Evolutionary conservation across 208 protist genomes (phyloP), one percentile per base, ranked within the genome.

Genomic region (Trypanosoma grayi): DNA sequence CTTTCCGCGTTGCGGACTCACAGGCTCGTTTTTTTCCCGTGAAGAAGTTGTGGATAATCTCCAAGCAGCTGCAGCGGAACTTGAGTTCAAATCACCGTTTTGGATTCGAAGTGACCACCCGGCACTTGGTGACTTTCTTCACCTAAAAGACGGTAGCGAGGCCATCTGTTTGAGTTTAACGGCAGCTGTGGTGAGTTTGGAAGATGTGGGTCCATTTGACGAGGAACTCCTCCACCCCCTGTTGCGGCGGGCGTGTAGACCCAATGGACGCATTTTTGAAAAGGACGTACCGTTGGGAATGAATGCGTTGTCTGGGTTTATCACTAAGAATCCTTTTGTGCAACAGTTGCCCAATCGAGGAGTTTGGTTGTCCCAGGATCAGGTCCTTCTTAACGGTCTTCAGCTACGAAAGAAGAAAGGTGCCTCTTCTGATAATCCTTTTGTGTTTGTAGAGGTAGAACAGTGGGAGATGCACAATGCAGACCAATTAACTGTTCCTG

Each of bases 31-130:
- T 39, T 96, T 87, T 68, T 75, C 77, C 0, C 63, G 86, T 8
- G 90, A 96, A 60, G 86, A 96, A 45, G 81, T 96, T 27, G 76
- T 96, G 8, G 90, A 96, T 64, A 96, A 96, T 48, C 73, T 96
- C 64, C 75, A 83, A 55, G 85, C 86, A 11, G 90, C 90, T 1
- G 81, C 86, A 1, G 45, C 52, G 11, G 85, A 93, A 39, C 46
- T 93, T 0, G 63, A 72, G 8, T 96, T 92, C 60, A 75, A 69
- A 1, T 93, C 87, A 5, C 90, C 85, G 13, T 96, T 96, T 60
- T 96, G 90, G 87, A 68, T 96, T 56, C 70, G 59, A 20, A 61
- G 53, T 3, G 58, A 84, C 31, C 82, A 96, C 63, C 83, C 82
- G 5, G 75, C 66, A 5, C 69, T 96, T 5, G 54, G 73, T 41